phyloP scores from a whole-genome alignment of 169 alveolate genomes.

The Plasmodium fragile region DNA sequence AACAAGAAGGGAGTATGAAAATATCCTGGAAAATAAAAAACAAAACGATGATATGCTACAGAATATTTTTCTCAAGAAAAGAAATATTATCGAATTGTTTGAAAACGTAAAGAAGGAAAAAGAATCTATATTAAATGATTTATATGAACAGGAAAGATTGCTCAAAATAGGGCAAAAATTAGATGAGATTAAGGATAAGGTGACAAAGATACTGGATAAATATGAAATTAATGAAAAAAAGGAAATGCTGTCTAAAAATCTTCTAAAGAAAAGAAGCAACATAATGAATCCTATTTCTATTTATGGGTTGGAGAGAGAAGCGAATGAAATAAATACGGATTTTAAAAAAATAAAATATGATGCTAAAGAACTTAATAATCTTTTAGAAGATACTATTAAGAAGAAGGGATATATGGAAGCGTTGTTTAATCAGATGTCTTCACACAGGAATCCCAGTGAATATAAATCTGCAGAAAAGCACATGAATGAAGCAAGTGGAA shows the following conservation, averaged over 20 bases:
- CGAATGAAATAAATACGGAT: background rate
- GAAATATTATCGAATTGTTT: background rate
- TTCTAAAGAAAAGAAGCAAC: background rate
- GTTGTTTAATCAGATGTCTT: background rate
- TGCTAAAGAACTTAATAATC: background rate
- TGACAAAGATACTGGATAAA: background rate
- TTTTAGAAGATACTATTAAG: background rate
- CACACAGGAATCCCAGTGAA: background rate
- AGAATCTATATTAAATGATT: background rate
- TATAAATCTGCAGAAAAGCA: background rate
- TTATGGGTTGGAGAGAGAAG: background rate
- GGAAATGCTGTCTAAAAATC: background rate
- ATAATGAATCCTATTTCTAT: background rate
- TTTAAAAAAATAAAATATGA: background rate
- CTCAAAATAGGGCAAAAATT: background rate
- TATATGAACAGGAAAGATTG: background rate
- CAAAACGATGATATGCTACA: constrained; percentile 3
- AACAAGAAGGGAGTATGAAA: constrained; percentile 1
- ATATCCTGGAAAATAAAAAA: background rate
- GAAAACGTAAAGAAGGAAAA: constrained; percentile 2
- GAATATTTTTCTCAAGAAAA: background rate
- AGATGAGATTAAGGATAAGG: background rate
- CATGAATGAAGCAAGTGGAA: background rate
- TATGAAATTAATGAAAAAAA: background rate
- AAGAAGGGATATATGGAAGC: background rate